Conservation (phyloP, 805 yeast genomes). For the Jamesozyma gamospora region DNA sequence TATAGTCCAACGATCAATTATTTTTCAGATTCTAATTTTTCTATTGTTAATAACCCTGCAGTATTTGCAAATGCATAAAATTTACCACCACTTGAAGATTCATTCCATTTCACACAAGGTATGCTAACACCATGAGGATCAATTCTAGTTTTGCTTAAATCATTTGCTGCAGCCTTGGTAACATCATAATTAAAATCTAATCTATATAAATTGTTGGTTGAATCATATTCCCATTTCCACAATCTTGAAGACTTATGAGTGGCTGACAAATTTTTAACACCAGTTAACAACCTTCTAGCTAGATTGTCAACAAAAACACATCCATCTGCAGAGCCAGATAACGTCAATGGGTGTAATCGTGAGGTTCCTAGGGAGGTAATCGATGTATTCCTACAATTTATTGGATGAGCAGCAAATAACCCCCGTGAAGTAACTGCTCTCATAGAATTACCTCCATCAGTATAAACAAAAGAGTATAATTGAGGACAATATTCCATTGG, state of each 20-base stretch:
- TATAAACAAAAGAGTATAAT: slow-evolving; percentile 30
- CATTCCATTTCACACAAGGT: slow-evolving; percentile 50
- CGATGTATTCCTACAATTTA: slow-evolving; percentile 35
- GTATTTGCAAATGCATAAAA: slow-evolving; percentile 33
- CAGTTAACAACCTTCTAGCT: slow-evolving; percentile 30
- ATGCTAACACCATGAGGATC: slow-evolving; percentile 44
- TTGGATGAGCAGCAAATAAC: slow-evolving; percentile 24
- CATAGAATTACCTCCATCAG: slow-evolving; percentile 34
- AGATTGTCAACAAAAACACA: slow-evolving; percentile 33
- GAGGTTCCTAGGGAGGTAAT: slow-evolving; percentile 35
- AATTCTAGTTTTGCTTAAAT: slow-evolving; percentile 25
- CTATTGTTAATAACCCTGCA: slow-evolving; percentile 27
- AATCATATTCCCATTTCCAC: slow-evolving; percentile 35
- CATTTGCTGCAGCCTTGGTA: slow-evolving; percentile 22
- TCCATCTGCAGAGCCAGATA: slow-evolving; percentile 45
- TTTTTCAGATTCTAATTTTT: slow-evolving; percentile 3
- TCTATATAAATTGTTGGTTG: slow-evolving; percentile 31
- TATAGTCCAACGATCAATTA: slow-evolving; percentile 6
- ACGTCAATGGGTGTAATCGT: slow-evolving; percentile 36
- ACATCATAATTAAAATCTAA: slow-evolving; percentile 34
- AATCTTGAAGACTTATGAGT: slow-evolving; percentile 27
- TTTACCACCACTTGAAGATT: slow-evolving; percentile 33
- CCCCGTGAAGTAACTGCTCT: slow-evolving; percentile 32
- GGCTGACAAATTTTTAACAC: slow-evolving; percentile 24
- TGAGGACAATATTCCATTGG: slow-evolving; percentile 27